Conservation (phyloP, 129 eudicot species). For the Helichrysum umbraculigerum region DNA sequence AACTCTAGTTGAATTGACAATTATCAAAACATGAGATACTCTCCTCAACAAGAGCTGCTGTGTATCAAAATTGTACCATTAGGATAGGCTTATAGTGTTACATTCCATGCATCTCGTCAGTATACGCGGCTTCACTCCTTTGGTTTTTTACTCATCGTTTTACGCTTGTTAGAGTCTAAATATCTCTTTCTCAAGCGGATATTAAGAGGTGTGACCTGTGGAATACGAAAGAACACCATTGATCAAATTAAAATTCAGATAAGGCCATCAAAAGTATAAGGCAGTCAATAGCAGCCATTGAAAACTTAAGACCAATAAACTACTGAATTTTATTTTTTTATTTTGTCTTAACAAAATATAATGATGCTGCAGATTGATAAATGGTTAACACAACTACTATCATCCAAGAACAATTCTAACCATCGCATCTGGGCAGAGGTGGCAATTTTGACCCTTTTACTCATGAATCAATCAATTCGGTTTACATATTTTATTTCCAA, state of each 20-base stretch:
- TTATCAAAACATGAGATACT: not conserved
- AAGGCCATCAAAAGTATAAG: not conserved
- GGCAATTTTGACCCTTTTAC: not conserved
- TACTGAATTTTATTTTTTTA: not conserved
- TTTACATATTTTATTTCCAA: not conserved
- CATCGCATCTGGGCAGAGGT: not conserved
- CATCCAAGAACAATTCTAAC: not conserved
- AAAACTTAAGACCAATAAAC: not conserved
- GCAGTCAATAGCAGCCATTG: not conserved
- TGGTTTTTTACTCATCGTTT: conserved; percentile 68
- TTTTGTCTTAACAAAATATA: not conserved
- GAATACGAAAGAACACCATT: not conserved
- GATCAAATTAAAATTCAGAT: not conserved
- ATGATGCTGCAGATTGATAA: not conserved
- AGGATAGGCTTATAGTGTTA: not conserved
- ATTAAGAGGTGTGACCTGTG: conserved; percentile 80
- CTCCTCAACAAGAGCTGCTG: not conserved
- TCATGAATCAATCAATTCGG: not conserved
- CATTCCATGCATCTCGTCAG: not conserved
- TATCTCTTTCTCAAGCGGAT: conserved; percentile 80
- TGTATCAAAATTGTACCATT: conserved; percentile 20
- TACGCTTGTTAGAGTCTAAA: conserved; percentile 80
- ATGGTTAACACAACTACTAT: not conserved
- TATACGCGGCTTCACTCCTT: conserved; percentile 47
- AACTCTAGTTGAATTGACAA: not conserved